Evolutionary conservation across 2,329 filamentous ascomycete genomes (phyloP).

Genomic region (Fusarium veterinarium): DNA sequence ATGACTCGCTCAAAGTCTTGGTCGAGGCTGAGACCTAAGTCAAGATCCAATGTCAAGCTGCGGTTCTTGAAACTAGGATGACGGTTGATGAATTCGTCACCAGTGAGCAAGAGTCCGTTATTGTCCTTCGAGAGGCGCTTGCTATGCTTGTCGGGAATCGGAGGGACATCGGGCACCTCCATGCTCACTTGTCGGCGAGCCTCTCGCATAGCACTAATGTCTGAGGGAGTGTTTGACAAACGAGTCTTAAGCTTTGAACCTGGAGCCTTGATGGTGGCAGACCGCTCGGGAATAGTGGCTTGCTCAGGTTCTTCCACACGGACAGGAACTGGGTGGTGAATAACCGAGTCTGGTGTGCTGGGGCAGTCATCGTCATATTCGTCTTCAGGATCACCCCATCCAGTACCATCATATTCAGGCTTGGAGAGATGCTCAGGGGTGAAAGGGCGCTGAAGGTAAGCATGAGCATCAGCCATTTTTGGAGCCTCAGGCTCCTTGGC

Average conservation of each 20-base stretch:
- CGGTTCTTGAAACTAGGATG: conserved; percentile 82
- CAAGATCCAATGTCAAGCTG: conserved; percentile 84
- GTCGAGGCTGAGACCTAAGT: conserved; percentile 87
- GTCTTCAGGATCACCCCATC: conserved; percentile 67
- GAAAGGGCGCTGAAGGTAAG: conserved; percentile 55
- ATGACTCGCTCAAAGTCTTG: conserved; percentile 95
- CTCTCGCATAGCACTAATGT: conserved; percentile 86
- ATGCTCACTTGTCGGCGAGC: conserved; percentile 86
- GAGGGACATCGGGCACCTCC: conserved; percentile 70
- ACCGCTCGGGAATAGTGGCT: conserved; percentile 78
- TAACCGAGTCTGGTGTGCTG: conserved; percentile 88
- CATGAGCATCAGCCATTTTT: conserved; percentile 53
- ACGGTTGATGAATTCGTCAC: conserved; percentile 64
- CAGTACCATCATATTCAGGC: conserved; percentile 72
- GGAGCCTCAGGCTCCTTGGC: conserved; percentile 40
- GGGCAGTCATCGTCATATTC: conserved; percentile 67
- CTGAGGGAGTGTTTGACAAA: conserved; percentile 86
- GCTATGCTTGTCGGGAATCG: conserved; percentile 70
- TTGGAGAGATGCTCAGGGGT: conserved; percentile 67
- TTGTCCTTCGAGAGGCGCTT: conserved; percentile 65
- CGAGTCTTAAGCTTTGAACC: conserved; percentile 90
- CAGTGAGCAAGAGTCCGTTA: conserved; percentile 50
- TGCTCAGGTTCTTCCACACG: conserved; percentile 55
- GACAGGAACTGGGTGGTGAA: conserved; percentile 74
- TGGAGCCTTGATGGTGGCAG: conserved; percentile 89